Conservation (phyloP, 352 stramenopile species). For the Thraustotheca clavata region DNA sequence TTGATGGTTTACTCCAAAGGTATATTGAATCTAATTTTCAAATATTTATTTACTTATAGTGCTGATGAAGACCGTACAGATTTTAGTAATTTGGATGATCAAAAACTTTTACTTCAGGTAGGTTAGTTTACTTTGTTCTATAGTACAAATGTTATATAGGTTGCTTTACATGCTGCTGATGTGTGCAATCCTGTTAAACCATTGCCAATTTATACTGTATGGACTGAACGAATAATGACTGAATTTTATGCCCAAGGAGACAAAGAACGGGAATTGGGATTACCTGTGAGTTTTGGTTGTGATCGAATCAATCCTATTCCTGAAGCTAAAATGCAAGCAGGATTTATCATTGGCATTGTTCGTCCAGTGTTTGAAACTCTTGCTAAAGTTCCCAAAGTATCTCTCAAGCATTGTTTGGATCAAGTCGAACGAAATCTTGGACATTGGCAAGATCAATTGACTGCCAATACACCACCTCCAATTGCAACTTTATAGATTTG, state of each 20-base stretch:
- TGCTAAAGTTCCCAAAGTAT: slow-evolving; percentile 38
- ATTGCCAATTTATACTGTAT: slow-evolving; percentile 64
- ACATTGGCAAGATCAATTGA: slow-evolving; percentile 64
- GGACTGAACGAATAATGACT: slow-evolving; percentile 82
- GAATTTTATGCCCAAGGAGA: slow-evolving; percentile 95
- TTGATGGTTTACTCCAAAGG: slow-evolving; percentile 61
- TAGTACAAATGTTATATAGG: slow-evolving; percentile 27
- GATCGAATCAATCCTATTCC: slow-evolving; percentile 82
- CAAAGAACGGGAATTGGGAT: slow-evolving; percentile 79
- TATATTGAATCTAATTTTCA: slow-evolving; percentile 17
- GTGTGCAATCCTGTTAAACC: slow-evolving; percentile 90
- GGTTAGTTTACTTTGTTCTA: slow-evolving; percentile 17
- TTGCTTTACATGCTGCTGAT: slow-evolving; percentile 85
- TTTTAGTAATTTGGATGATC: slow-evolving; percentile 46
- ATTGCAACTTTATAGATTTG: not conserved
- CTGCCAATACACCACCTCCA: not conserved
- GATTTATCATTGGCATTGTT: slow-evolving; percentile 92
- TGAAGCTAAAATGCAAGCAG: slow-evolving; percentile 85
- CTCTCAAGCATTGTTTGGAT: slow-evolving; percentile 48
- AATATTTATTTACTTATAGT: not conserved
- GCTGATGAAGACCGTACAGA: slow-evolving; percentile 42
- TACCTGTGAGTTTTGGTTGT: slow-evolving; percentile 85
- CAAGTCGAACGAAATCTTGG: slow-evolving; percentile 58
- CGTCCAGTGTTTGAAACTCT: slow-evolving; percentile 61
- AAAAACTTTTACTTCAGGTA: slow-evolving; percentile 56